Percentiles rank a stretch among this genome's conserved stretches.
phyloP scores from a whole-genome alignment of 139 green algal genomes.

The Chlorella sp. region DNA sequence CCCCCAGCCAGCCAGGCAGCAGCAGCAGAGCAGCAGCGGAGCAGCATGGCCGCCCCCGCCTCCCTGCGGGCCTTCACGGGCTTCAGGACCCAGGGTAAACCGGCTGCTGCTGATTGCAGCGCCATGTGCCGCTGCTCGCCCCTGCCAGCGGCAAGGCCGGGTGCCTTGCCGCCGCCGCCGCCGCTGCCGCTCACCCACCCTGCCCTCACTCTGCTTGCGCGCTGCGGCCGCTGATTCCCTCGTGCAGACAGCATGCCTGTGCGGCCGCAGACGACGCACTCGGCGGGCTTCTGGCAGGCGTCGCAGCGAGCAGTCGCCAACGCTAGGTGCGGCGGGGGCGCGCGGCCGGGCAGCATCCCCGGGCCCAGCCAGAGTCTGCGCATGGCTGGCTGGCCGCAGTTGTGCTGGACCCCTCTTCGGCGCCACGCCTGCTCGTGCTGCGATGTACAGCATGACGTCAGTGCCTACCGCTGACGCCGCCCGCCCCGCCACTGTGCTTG shows the following conservation, averaged over 20 bases:
- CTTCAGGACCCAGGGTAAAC: conserved; percentile 11
- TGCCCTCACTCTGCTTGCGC: neutral
- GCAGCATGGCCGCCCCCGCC: neutral
- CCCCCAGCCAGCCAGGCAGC: too few relatives aligned
- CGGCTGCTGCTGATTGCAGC: too few relatives aligned
- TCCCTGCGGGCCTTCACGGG: conserved; percentile 22
- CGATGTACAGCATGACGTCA: neutral
- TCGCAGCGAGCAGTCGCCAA: conserved; percentile 31
- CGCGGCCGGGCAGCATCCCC: too few relatives aligned
- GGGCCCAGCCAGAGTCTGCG: too few relatives aligned
- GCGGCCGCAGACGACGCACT: conserved; percentile 28
- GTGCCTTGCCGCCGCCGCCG: neutral
- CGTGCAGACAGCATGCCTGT: conserved; percentile 36
- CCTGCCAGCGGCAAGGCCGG: neutral
- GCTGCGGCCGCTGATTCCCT: neutral
- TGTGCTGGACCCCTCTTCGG: neutral
- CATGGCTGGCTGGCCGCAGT: neutral
- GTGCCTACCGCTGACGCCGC: neutral
- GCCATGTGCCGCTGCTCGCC: neutral
- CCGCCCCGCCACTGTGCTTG: too few relatives aligned
- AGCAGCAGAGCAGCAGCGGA: too few relatives aligned
- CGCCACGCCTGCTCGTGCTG: neutral
- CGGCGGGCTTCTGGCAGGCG: conserved; percentile 39
- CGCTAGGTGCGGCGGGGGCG: neutral
- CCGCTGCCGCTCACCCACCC: neutral